These are phyloP conservation scores for Cryoendolithus antarcticus DNA, from an alignment of 2,329 filamentous ascomycete species.

Conservation along the genomic window DNA sequence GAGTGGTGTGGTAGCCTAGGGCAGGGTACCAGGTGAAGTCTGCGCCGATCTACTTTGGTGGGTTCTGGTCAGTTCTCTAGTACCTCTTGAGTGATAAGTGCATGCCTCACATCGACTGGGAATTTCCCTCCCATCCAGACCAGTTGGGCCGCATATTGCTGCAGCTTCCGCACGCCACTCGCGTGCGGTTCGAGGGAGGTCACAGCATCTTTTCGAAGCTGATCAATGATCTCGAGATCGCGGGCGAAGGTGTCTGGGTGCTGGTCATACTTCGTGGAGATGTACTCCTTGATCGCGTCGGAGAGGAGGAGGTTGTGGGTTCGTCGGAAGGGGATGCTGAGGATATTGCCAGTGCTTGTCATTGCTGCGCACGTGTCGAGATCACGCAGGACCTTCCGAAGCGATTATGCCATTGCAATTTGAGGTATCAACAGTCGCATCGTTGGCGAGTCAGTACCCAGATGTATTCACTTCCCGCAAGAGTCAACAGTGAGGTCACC, in stretches of 20 bases:
- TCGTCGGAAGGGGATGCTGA: constrained; percentile 78
- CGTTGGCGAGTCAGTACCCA: too few species aligned
- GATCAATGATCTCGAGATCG: constrained; percentile 78
- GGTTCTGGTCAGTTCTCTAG: constrained; percentile 1
- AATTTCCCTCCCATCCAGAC: constrained; percentile 93
- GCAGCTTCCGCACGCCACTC: constrained; percentile 77
- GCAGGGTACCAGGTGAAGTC: constrained; percentile 96
- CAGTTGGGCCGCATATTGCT: constrained; percentile 82
- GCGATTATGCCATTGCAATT: too few species aligned
- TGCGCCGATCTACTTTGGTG: constrained; percentile 57
- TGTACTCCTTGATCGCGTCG: constrained; percentile 81
- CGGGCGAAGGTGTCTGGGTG: constrained; percentile 92
- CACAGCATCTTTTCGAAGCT: constrained; percentile 71
- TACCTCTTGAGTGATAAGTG: neutral
- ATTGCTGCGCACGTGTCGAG: neutral
- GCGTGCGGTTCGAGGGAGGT: constrained; percentile 78
- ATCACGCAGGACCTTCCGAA: too few species aligned
- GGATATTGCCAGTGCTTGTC: constrained; percentile 40
- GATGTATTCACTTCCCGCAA: too few species aligned
- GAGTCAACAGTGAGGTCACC: too few species aligned
- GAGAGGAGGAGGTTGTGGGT: constrained; percentile 69
- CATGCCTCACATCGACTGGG: constrained; percentile 64
- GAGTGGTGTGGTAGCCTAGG: constrained; percentile 52
- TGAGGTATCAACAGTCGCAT: too few species aligned
- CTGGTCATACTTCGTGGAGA: constrained; percentile 96